These are phyloP conservation scores for Fomitopsis pinicola DNA, from an alignment of 1,284 basidiomycete genomes.

Conservation along the genomic window DNA sequence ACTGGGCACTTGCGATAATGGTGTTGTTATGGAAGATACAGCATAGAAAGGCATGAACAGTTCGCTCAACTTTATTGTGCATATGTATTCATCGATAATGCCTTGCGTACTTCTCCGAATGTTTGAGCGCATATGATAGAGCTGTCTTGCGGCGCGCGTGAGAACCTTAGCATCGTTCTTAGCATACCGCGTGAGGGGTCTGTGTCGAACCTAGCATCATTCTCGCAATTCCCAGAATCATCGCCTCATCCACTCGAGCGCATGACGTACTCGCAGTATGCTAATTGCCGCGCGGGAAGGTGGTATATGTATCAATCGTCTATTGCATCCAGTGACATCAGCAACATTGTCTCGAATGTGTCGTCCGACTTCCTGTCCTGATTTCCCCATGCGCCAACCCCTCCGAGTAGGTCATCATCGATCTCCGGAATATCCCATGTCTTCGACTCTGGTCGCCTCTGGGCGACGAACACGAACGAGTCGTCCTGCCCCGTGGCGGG, in stretches of 20 bases:
- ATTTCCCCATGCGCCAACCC: slow-evolving; percentile 46
- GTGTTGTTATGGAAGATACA: slow-evolving; percentile 33
- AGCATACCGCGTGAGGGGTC: too few relatives aligned
- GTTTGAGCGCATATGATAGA: not conserved
- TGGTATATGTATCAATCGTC: not conserved
- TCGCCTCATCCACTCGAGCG: too few relatives aligned
- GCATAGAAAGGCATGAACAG: slow-evolving; percentile 11
- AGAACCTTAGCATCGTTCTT: not conserved
- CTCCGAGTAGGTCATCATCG: slow-evolving; percentile 53
- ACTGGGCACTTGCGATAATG: slow-evolving; percentile 68
- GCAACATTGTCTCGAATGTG: slow-evolving; percentile 62
- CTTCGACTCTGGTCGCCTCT: slow-evolving; percentile 51
- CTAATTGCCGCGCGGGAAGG: not conserved
- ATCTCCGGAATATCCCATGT: slow-evolving; percentile 47
- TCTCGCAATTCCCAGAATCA: too few relatives aligned
- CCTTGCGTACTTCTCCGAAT: not conserved
- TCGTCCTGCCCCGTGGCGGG: slow-evolving; percentile 34
- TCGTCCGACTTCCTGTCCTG: slow-evolving; percentile 48
- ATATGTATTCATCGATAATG: not conserved
- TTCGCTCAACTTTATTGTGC: not conserved
- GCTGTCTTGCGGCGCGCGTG: not conserved
- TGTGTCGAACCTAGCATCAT: too few relatives aligned
- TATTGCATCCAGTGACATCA: slow-evolving; percentile 36
- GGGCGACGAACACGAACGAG: slow-evolving; percentile 58
- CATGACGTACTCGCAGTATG: not conserved